phyloP scores from a whole-genome alignment of 163 green algal species.

The Coccomyxa subellipsoidea region DNA sequence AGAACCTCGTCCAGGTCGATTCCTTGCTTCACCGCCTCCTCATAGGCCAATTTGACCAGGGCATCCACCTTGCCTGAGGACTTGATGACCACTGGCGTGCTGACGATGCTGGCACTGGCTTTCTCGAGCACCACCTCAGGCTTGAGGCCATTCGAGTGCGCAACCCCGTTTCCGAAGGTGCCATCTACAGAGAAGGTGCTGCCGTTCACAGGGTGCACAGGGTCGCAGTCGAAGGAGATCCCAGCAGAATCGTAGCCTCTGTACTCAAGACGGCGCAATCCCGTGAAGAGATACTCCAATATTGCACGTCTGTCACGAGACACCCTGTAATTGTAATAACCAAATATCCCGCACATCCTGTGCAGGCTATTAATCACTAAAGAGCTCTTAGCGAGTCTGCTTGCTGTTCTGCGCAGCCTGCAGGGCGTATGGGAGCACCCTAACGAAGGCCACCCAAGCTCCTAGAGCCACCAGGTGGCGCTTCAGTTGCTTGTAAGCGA shows the following conservation, averaged over 20 bases:
- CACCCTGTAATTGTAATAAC: conserved; percentile 82
- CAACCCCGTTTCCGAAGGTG: not conserved
- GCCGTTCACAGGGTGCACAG: not conserved
- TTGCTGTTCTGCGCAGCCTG: conserved; percentile 15
- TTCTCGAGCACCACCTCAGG: not conserved
- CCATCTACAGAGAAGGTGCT: not conserved
- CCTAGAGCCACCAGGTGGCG: conserved; percentile 23
- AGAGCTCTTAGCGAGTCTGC: not conserved
- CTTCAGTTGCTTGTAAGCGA: conserved; percentile 13
- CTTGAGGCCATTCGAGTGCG: not conserved
- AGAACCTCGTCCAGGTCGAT: conserved; percentile 23
- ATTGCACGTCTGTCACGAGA: conserved; percentile 56
- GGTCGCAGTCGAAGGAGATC: conserved; percentile 57
- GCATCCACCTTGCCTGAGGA: conserved; percentile 86
- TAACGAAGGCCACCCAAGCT: conserved; percentile 15
- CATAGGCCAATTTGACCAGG: conserved; percentile 56
- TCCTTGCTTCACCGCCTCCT: conserved; percentile 21
- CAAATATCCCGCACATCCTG: conserved; percentile 85
- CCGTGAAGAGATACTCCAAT: conserved; percentile 86
- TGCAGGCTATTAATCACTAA: not conserved
- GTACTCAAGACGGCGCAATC: conserved; percentile 93
- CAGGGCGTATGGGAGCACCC: conserved; percentile 23
- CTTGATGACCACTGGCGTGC: conserved; percentile 75
- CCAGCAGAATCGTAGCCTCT: conserved; percentile 96
- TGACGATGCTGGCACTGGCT: not conserved